phyloP scores from a whole-genome alignment of 805 yeast species.

The Lachancea cidri region DNA sequence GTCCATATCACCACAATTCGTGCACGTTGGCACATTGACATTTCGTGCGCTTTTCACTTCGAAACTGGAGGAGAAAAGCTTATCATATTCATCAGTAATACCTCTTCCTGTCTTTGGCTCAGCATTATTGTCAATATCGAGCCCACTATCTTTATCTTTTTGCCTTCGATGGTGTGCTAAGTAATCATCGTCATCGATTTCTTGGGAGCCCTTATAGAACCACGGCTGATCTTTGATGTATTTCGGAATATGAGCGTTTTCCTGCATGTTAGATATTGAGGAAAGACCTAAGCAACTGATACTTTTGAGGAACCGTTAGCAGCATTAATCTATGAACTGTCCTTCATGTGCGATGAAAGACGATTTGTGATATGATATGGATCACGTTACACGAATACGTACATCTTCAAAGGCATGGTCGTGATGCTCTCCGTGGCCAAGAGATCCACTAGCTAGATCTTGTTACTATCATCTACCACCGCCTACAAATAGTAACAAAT shows the following conservation, averaged over 20 bases:
- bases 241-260: conserved; percentile 28
- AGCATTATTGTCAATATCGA: conserved; percentile 40
- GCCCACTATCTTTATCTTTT: conserved; percentile 31
- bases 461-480: no score
- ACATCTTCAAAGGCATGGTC: no score
- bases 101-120: conserved; percentile 54
- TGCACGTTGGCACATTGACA: conserved; percentile 32
- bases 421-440: no score
- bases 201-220: conserved; percentile 21
- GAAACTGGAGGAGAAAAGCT: not conserved
- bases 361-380: no score
- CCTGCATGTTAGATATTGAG: conserved; percentile 9
- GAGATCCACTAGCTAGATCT: no score
- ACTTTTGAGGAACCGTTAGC: not conserved
- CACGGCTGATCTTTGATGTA: conserved; percentile 33
- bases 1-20: conserved; percentile 52
- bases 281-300: no score
- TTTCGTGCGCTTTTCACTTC: conserved; percentile 18
- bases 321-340: not conserved
- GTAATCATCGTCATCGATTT: conserved; percentile 34
- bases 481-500: no score
- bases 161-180: conserved; percentile 51
- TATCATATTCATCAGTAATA: conserved; percentile 43
- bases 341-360: not conserved
- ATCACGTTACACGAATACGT: no score